Evolutionary conservation across 768 basidiomycete genomes (phyloP).

Genomic region (Candolleomyces aberdarensis): DNA sequence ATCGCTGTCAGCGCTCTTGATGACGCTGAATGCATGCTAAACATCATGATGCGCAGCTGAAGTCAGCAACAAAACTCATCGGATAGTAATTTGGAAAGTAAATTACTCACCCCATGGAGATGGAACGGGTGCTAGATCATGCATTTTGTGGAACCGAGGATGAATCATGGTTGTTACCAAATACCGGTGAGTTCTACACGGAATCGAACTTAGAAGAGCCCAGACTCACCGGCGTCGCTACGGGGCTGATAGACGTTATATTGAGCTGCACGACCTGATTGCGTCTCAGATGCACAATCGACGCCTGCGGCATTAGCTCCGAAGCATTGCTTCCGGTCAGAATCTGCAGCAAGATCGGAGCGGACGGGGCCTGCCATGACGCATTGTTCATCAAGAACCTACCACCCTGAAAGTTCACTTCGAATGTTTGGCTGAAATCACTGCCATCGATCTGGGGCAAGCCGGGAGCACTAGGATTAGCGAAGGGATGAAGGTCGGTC

Average conservation of each 20-base stretch:
- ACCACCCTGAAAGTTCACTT: slow-evolving; percentile 16
- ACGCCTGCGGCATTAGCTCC: slow-evolving; percentile 26
- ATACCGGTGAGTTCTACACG: too few relatives aligned
- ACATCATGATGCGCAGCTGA: not conserved
- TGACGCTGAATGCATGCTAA: slow-evolving; percentile 36
- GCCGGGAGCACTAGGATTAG: slow-evolving; percentile 31
- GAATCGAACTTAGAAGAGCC: too few relatives aligned
- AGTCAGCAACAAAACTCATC: not conserved
- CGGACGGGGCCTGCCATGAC: slow-evolving; percentile 26
- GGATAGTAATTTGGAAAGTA: not conserved
- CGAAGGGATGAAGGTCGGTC: slow-evolving; percentile 30
- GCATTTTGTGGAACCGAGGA: too few relatives aligned
- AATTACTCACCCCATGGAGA: slow-evolving; percentile 40
- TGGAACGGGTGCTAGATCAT: slow-evolving; percentile 40
- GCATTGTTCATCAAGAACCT: slow-evolving; percentile 23
- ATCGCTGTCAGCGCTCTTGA: slow-evolving; percentile 36
- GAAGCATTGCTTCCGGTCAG: slow-evolving; percentile 34
- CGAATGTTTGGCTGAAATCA: slow-evolving; percentile 33
- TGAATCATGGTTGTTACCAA: too few relatives aligned
- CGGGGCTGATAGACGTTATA: too few relatives aligned
- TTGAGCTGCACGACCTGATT: too few relatives aligned
- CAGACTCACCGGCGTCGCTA: too few relatives aligned
- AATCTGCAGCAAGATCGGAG: slow-evolving; percentile 46
- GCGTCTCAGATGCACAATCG: too few relatives aligned
- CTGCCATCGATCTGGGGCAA: slow-evolving; percentile 32